A percentile compares a stretch with the other conserved stretches of the same genome.
Conservation (phyloP, 2,329 filamentous ascomycete species). For the Sarocladium strictum region DNA sequence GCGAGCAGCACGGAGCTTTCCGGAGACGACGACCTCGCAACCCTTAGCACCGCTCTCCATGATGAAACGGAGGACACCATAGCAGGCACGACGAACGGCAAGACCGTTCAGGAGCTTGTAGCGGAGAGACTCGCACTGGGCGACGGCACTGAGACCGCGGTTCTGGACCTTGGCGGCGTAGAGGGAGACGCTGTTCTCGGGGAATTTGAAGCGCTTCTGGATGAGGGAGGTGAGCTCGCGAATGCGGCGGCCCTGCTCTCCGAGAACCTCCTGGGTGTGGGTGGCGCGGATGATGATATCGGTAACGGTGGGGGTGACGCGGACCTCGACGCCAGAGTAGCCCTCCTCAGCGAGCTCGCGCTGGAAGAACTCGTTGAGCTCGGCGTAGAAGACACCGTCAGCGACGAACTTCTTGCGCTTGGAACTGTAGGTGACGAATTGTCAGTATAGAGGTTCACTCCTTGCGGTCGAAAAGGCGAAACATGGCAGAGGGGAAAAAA, state of each 20-base stretch:
- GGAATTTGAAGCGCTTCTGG: conserved; percentile 99
- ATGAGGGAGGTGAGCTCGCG: conserved; percentile 99
- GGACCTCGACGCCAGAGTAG: conserved; percentile 99
- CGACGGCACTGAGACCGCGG: conserved; percentile 98
- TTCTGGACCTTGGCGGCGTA: conserved; percentile 99
- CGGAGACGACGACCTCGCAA: conserved; percentile 98
- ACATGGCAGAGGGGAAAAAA: not conserved
- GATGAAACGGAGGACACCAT: conserved; percentile 99
- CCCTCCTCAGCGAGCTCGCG: conserved; percentile 99
- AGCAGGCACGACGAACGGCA: conserved; percentile 97
- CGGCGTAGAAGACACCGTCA: conserved; percentile 99
- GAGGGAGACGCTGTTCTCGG: conserved; percentile 99
- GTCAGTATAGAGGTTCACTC: not conserved
- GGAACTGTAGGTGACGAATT: conserved; percentile 51
- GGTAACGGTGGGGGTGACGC: conserved; percentile 98
- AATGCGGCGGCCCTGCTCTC: conserved; percentile 99
- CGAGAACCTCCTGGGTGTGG: conserved; percentile 99
- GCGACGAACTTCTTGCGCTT: conserved; percentile 93
- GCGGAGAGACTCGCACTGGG: conserved; percentile 99
- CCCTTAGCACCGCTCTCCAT: conserved; percentile 99
- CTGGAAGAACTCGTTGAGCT: conserved; percentile 99
- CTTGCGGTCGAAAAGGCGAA: not conserved
- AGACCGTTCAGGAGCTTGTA: conserved; percentile 99
- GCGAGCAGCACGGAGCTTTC: conserved; percentile 97
- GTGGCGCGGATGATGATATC: conserved; percentile 99